phyloP scores from a whole-genome alignment of 768 basidiomycete species.

The Hysterangium stoloniferum region DNA sequence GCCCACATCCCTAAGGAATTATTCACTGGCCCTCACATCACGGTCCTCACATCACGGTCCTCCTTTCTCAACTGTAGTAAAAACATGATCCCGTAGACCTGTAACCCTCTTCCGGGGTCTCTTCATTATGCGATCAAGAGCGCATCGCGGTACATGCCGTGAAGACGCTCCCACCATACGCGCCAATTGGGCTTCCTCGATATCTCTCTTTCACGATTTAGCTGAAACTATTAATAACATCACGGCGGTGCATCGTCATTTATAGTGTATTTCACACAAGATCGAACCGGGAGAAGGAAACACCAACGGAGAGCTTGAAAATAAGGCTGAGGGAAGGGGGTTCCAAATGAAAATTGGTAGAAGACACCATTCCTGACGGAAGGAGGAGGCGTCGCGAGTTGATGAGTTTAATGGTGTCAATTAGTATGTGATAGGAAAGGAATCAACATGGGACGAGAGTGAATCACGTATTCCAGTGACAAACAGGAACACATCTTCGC shows the following conservation, averaged over 20 bases:
- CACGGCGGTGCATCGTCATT: neutral
- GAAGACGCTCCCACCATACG: neutral
- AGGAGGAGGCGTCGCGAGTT: constrained; percentile 49
- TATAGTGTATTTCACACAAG: neutral
- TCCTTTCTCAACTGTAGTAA: neutral
- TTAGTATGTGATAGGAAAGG: constrained; percentile 40
- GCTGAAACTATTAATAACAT: too few species aligned
- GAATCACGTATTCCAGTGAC: constrained; percentile 36
- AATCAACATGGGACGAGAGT: constrained; percentile 2
- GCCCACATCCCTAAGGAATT: neutral
- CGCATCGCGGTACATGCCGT: neutral
- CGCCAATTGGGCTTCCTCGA: neutral
- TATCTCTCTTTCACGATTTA: neutral
- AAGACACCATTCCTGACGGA: constrained; percentile 47
- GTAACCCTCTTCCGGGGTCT: neutral
- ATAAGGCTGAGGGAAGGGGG: neutral
- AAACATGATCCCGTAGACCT: neutral
- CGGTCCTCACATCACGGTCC: neutral
- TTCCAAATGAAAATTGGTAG: constrained; percentile 30
- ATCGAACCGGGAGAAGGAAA: neutral
- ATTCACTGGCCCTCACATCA: too few species aligned
- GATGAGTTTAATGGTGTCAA: constrained; percentile 58
- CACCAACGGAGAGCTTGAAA: neutral
- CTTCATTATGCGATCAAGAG: neutral
- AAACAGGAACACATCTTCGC: constrained; percentile 58